phyloP scores from a whole-genome alignment of 2,329 filamentous ascomycete species.

The Fusarium foetens region DNA sequence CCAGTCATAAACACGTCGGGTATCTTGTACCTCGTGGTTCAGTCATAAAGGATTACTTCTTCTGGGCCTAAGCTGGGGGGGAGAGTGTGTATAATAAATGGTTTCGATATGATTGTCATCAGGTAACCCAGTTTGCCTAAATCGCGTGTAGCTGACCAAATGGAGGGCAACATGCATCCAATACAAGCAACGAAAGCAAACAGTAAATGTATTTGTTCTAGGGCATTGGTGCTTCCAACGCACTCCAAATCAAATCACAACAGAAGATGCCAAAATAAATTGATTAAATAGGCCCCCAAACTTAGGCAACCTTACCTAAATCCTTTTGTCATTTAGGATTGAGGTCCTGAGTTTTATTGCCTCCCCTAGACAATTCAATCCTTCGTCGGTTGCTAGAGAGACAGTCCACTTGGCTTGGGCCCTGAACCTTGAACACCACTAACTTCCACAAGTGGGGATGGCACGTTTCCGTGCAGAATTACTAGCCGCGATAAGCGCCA shows the following conservation, averaged over 20 bases:
- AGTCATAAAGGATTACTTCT: not conserved
- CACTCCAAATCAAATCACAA: not conserved
- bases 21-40: not conserved
- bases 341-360: not conserved
- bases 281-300: not conserved
- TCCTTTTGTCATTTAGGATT: not conserved
- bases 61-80: not conserved
- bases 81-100: not conserved
- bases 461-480: not conserved
- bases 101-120: not conserved
- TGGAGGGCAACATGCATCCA: not conserved
- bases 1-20: not conserved
- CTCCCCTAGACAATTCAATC: not conserved
- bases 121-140: not conserved
- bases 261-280: not conserved
- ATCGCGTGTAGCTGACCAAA: not conserved
- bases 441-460: conserved; percentile 3
- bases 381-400: conserved; percentile 32
- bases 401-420: conserved; percentile 20
- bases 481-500: conserved; percentile 38
- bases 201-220: not conserved
- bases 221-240: not conserved
- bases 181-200: not conserved
- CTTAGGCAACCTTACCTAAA: not conserved
- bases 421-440: conserved; percentile 27